Percentiles rank a stretch among this genome's conserved stretches.
Conservation (phyloP, 345 rosid genomes). For the Gossypium arboreum region DNA sequence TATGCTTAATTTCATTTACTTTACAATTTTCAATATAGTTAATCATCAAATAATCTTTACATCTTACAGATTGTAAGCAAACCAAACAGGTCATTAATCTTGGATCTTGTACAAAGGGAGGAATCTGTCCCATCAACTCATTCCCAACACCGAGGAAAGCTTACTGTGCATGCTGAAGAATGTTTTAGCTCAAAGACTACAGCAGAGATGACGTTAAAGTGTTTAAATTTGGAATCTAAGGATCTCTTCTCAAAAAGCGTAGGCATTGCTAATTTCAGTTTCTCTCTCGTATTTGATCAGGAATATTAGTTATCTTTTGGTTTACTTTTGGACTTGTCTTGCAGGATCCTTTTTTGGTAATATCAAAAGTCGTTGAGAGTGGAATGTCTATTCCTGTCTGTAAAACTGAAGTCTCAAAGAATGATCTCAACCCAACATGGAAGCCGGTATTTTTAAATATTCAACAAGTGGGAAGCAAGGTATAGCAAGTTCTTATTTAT, state of each 20-base stretch:
- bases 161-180: constrained; percentile 83
- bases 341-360: constrained; percentile 84
- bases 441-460: background rate
- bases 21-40: background rate
- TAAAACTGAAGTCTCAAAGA: constrained; percentile 76
- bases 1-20: background rate
- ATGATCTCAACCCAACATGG: constrained; percentile 9
- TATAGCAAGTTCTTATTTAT: constrained; percentile 20
- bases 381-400: constrained; percentile 68
- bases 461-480: constrained; percentile 49
- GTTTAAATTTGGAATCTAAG: constrained; percentile 71
- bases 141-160: constrained; percentile 48
- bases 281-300: constrained; percentile 8
- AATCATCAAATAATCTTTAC: background rate
- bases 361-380: constrained; percentile 68
- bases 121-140: constrained; percentile 36
- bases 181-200: constrained; percentile 65
- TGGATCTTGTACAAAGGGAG: constrained; percentile 56
- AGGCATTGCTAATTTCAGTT: constrained; percentile 27
- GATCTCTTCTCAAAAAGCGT: constrained; percentile 82
- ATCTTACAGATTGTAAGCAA: constrained; percentile 50
- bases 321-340: constrained; percentile 21
- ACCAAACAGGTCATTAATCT: constrained; percentile 42
- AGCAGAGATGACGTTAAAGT: constrained; percentile 66
- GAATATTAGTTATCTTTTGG: constrained; percentile 11